A percentile compares a stretch with the other conserved stretches of the same genome.
phyloP scores from a whole-genome alignment of 176 grass and related monocot species.

The Musa beccarii region DNA sequence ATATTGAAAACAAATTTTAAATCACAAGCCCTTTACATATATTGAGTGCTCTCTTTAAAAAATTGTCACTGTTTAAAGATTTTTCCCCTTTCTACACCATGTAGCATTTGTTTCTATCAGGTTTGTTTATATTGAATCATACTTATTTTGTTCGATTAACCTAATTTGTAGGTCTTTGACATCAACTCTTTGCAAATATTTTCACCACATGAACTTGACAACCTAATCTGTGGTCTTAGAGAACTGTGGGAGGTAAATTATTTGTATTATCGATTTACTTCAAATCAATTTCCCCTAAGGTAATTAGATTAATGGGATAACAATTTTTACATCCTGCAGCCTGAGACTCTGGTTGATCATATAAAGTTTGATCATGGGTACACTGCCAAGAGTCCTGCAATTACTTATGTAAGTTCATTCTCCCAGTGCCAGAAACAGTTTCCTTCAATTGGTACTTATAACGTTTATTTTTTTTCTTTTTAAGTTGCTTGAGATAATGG shows the following conservation, averaged over 20 bases:
- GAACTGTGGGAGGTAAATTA: conserved; percentile 75
- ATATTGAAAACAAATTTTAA: no score
- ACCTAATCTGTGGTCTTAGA: conserved; percentile 62
- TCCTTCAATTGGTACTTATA: not conserved
- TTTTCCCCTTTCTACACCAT: not conserved
- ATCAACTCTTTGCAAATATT: conserved; percentile 76
- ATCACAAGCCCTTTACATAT: no score
- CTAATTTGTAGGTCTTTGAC: conserved; percentile 58
- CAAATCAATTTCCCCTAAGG: not conserved
- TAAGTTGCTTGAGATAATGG: conserved; percentile 85
- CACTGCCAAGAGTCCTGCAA: conserved; percentile 71
- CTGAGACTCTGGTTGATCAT: conserved; percentile 65
- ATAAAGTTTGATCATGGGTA: conserved; percentile 99
- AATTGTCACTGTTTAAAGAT: not conserved
- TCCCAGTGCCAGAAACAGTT: not conserved
- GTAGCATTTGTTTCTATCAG: not conserved
- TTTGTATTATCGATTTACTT: not conserved
- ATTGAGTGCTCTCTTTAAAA: no score
- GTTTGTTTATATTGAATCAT: not conserved
- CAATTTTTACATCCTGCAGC: conserved; percentile 27
- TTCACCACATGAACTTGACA: conserved; percentile 72
- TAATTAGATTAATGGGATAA: not conserved
- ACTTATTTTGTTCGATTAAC: no score
- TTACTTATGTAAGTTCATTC: conserved; percentile 54
- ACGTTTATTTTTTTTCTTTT: conserved; percentile 17